Evolutionary conservation across 2,329 filamentous ascomycete species (phyloP), one percentile per base, ranked within the genome.

Genomic region (Talaromyces sp.): DNA sequence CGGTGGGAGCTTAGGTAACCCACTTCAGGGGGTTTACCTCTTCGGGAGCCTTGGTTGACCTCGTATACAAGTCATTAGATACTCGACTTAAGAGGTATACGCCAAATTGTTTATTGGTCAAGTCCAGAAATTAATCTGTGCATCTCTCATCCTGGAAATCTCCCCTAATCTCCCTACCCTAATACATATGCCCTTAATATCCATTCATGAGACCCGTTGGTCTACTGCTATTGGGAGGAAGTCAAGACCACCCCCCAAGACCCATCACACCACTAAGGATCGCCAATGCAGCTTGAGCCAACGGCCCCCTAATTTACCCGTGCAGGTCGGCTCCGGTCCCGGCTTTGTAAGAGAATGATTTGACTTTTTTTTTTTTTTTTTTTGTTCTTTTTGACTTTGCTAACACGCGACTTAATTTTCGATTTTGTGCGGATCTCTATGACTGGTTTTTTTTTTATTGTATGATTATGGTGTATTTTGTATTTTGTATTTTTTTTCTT

Each of bases 271-370:
- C 52, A 55, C 52, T 33, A 47, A 37, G 30, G 55, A 60, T 62
- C 59, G 51, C 49, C 59, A 50, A 58, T 58, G 54, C 57, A 58
- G 58, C 51, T 55, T 50, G 10, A 44, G 44, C 36, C 54, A 53
- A 55, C 55, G 51, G 56, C 20, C 54, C 54, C 58, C 60, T 61
- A 63, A 63, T 60, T 60, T 54, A 54, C 56, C 60, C 49, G 56
- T 57, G 47, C 52, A 55, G 49, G 41, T 63, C 57, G 60, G 58
- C 43, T 57, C 43, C 47, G 39, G 20, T 56, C 51, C 60, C 58
- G 46, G 43, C 36, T 36, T 49, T 11, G 37, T 49, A 22, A 52
- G 24, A 27, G 24, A 53, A 58, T 50, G 52, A 55, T 40, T 48
- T 22, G 39, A 39, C 36, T 39, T 39, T 39, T 17, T 17, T 19